Conservation (phyloP, 2,329 filamentous ascomycete species). For the Alternaria triticimaculans region DNA sequence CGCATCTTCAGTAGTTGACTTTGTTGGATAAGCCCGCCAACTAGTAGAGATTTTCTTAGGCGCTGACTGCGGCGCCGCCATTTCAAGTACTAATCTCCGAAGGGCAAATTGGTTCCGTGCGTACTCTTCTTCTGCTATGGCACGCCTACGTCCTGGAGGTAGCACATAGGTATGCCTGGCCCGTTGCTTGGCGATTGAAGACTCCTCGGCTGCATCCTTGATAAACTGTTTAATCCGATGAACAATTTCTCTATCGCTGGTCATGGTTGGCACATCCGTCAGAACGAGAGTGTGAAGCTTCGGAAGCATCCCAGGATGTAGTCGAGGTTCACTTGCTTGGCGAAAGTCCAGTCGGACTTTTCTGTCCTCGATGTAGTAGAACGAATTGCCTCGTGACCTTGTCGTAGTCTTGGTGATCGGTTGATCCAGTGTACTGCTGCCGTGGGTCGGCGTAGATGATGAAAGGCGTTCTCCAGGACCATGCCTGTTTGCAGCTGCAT, state of each 20-base stretch:
- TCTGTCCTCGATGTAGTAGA: conserved; percentile 36
- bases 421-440: conserved; percentile 1
- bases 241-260: conserved; percentile 49
- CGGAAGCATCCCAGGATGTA: conserved; percentile 64
- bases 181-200: conserved; percentile 58
- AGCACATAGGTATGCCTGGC: conserved; percentile 64
- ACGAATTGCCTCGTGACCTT: conserved; percentile 33
- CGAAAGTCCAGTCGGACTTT: conserved; percentile 40
- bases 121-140: conserved; percentile 56
- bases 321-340: conserved; percentile 39
- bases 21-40: conserved; percentile 54
- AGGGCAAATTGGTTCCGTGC: conserved; percentile 62
- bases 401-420: not conserved
- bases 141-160: conserved; percentile 62
- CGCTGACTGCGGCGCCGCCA: conserved; percentile 32
- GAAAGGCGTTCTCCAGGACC: conserved; percentile 16
- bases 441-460: conserved; percentile 11
- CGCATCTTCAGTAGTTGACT: conserved; percentile 64
- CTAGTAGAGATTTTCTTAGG: conserved; percentile 51
- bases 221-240: conserved; percentile 60
- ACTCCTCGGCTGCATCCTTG: conserved; percentile 63
- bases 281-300: conserved; percentile 62
- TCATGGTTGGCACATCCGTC: conserved; percentile 61
- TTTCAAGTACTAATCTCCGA: conserved; percentile 62
- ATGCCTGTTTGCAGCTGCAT: not conserved